Percentiles rank a stretch among this genome's conserved stretches.
Evolutionary conservation across 208 protist species (phyloP).

Genomic region (Wallacemonas sp.): DNA sequence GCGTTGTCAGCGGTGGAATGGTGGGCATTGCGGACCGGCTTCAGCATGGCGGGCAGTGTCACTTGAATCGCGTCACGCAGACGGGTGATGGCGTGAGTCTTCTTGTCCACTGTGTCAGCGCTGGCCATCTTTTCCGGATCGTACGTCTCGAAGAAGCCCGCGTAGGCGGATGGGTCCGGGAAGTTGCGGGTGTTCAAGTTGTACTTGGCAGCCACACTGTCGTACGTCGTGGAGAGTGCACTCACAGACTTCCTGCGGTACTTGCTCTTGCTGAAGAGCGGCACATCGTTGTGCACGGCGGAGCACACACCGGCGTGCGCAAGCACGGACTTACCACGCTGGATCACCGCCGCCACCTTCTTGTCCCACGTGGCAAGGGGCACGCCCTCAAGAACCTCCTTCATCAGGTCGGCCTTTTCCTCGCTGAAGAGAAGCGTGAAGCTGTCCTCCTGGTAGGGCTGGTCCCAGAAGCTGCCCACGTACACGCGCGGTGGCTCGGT

Average conservation of each 20-base stretch:
- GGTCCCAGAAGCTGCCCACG: conserved; percentile 95
- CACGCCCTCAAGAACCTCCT: conserved; percentile 75
- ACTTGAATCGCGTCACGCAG: conserved; percentile 56
- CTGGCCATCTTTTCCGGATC: conserved; percentile 56
- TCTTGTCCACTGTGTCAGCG: conserved; percentile 70
- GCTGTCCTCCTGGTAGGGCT: conserved; percentile 64
- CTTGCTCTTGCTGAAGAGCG: conserved; percentile 79
- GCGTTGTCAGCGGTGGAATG: conserved; percentile 20
- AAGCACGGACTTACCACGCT: conserved; percentile 83
- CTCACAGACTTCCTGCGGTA: conserved; percentile 56
- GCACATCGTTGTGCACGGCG: conserved; percentile 67
- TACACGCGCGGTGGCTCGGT: conserved; percentile 96
- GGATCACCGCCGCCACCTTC: conserved; percentile 91
- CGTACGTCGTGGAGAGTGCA: conserved; percentile 53
- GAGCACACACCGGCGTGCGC: conserved; percentile 83
- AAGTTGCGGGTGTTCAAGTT: conserved; percentile 65
- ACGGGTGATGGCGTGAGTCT: conserved; percentile 30
- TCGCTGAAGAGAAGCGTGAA: conserved; percentile 74
- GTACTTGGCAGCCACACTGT: conserved; percentile 47
- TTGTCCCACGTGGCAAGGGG: conserved; percentile 82
- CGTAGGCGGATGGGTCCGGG: conserved; percentile 41
- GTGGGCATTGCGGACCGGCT: conserved; percentile 30
- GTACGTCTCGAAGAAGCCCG: conserved; percentile 57
- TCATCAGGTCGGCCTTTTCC: conserved; percentile 83
- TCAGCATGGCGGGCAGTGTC: conserved; percentile 55